phyloP scores from a whole-genome alignment of 2,329 filamentous ascomycete species.

The Aspergillus sp. region DNA sequence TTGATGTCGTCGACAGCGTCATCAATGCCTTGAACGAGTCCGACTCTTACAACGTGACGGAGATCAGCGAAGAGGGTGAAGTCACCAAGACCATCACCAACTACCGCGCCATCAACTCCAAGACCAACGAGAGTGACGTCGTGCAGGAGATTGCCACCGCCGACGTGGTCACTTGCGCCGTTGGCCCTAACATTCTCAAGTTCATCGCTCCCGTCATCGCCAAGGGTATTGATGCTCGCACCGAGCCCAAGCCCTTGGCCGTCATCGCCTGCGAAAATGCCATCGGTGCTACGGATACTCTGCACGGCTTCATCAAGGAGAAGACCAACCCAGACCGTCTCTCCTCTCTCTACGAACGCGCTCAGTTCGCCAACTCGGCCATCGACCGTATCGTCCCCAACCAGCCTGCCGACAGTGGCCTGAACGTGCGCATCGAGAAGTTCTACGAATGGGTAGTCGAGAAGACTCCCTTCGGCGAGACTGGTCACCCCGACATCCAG shows the following conservation, averaged over 20 bases:
- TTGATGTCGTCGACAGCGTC: constrained; percentile 84
- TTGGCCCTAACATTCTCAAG: constrained; percentile 92
- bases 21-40: constrained; percentile 76
- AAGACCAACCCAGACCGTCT: constrained; percentile 70
- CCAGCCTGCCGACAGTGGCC: constrained; percentile 73
- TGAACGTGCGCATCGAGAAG: constrained; percentile 94
- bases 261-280: constrained; percentile 99
- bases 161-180: constrained; percentile 92
- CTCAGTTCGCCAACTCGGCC: constrained; percentile 93
- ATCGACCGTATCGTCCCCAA: constrained; percentile 98
- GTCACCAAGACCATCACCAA: constrained; percentile 82
- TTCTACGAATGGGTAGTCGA: constrained; percentile 99
- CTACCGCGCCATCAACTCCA: constrained; percentile 96
- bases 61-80: constrained; percentile 83
- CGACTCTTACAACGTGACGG: constrained; percentile 83
- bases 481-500: constrained; percentile 70
- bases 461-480: constrained; percentile 73
- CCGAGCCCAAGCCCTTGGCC: constrained; percentile 66
- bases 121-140: constrained; percentile 76
- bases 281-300: constrained; percentile 88
- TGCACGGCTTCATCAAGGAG: constrained; percentile 76
- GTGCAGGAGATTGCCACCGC: constrained; percentile 82
- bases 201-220: constrained; percentile 96
- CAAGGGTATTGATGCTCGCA: constrained; percentile 82
- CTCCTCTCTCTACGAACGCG: constrained; percentile 68